Evolutionary conservation across 371 early-diverging fungal species (phyloP).

Genomic region (Gilbertella persicaria): DNA sequence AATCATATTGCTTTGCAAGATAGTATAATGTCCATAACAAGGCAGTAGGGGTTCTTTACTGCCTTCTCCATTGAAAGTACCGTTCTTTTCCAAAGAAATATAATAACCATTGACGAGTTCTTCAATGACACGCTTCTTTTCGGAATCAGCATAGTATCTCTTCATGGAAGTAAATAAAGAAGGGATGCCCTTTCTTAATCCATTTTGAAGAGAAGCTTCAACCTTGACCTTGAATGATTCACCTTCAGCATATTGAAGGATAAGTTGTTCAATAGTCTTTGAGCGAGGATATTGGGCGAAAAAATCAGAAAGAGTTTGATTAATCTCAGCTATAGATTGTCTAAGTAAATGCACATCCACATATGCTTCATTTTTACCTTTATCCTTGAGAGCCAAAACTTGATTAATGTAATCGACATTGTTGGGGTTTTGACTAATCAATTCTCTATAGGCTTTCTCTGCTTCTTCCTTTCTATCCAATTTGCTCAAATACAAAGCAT

Average conservation of each 20-base stretch:
- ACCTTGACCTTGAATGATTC: conserved; percentile 67
- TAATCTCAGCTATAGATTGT: conserved; percentile 21
- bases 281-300: conserved; percentile 79
- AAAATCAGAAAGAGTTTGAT: conserved; percentile 59
- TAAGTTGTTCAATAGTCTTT: conserved; percentile 73
- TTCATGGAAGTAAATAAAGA: conserved; percentile 86
- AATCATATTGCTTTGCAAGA: conserved; percentile 87
- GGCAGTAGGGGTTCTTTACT: conserved; percentile 80
- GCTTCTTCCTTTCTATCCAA: conserved; percentile 72
- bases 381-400: conserved; percentile 54
- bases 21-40: conserved; percentile 88
- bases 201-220: conserved; percentile 65
- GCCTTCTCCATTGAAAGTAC: conserved; percentile 44
- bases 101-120: conserved; percentile 64
- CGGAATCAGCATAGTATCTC: conserved; percentile 67
- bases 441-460: conserved; percentile 67
- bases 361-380: conserved; percentile 24
- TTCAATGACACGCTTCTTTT: conserved; percentile 69
- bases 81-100: conserved; percentile 52
- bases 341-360: not conserved
- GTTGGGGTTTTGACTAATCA: conserved; percentile 86
- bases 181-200: conserved; percentile 90
- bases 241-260: conserved; percentile 75
- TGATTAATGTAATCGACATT: conserved; percentile 69
- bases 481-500: conserved; percentile 67